Conservation (phyloP, 2,329 filamentous ascomycete genomes). For the Pochonia chlamydosporia region DNA sequence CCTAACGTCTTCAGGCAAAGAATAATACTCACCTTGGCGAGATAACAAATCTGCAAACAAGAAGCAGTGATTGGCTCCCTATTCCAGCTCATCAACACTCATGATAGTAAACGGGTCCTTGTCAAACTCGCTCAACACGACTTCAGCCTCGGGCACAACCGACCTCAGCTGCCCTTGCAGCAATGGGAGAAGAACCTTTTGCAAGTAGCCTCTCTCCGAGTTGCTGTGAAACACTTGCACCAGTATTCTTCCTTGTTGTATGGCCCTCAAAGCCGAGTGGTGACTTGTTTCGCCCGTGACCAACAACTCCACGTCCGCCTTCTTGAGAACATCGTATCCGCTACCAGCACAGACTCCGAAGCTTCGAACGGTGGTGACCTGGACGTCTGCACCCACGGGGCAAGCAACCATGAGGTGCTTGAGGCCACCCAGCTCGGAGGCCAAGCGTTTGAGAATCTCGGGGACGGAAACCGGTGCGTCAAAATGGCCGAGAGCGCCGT, state of each 20-base stretch:
- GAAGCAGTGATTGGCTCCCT: too few species aligned
- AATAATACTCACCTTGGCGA: too few species aligned
- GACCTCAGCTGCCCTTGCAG: slow-evolving; percentile 53
- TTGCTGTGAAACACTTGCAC: slow-evolving; percentile 90
- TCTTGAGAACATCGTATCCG: slow-evolving; percentile 69
- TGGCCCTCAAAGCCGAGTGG: slow-evolving; percentile 82
- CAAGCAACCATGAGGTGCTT: slow-evolving; percentile 43
- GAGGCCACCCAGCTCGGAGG: slow-evolving; percentile 63
- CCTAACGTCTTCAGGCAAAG: too few species aligned
- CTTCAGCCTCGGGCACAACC: slow-evolving; percentile 46
- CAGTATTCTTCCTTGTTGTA: slow-evolving; percentile 76
- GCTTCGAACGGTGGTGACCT: slow-evolving; percentile 46
- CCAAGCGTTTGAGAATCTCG: slow-evolving; percentile 47
- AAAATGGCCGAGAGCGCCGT: slow-evolving; percentile 45
- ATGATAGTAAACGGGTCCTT: slow-evolving; percentile 84
- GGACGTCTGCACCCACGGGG: slow-evolving; percentile 41
- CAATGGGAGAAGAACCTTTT: slow-evolving; percentile 60
- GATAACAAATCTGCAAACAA: too few species aligned
- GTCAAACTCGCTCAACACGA: slow-evolving; percentile 74
- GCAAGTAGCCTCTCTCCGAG: slow-evolving; percentile 79
- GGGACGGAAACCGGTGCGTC: slow-evolving; percentile 29
- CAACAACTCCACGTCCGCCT: slow-evolving; percentile 67
- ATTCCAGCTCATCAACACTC: slow-evolving; percentile 35
- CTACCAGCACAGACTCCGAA: slow-evolving; percentile 89
- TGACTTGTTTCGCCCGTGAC: slow-evolving; percentile 93